phyloP scores from a whole-genome alignment of 371 early-diverging fungal genomes.

The Actinomucor elegans region DNA sequence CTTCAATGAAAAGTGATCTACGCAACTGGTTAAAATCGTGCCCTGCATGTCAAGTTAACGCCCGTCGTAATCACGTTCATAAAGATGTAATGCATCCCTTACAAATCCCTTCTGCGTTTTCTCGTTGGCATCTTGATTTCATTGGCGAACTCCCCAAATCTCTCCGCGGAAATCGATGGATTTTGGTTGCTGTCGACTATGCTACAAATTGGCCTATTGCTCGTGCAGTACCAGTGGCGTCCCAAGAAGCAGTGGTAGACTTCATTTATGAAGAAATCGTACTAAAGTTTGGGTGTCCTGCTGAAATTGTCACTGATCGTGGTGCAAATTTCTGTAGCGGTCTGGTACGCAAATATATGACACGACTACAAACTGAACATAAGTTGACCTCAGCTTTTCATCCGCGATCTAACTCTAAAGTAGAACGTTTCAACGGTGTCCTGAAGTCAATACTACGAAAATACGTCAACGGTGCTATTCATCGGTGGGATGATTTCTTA shows the following conservation, averaged over 20 bases:
- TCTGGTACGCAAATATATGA: not conserved
- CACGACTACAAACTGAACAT: not conserved
- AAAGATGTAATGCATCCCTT: constrained; percentile 9
- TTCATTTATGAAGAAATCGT: constrained; percentile 32
- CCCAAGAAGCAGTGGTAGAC: constrained; percentile 18
- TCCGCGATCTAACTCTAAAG: constrained; percentile 3
- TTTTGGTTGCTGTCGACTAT: constrained; percentile 40
- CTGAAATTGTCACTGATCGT: constrained; percentile 22
- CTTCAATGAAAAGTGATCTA: not conserved
- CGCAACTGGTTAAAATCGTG: not conserved
- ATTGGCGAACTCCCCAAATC: constrained; percentile 24
- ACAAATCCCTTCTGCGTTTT: constrained; percentile 7
- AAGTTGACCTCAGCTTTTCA: not conserved
- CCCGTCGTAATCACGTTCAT: not conserved
- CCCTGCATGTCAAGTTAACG: constrained; percentile 4
- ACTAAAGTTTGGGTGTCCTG: constrained; percentile 30
- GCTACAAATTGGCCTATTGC: constrained; percentile 43
- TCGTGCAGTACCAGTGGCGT: constrained; percentile 10
- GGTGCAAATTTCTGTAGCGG: constrained; percentile 18
- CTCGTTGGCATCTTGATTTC: constrained; percentile 31
- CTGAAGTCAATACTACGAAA: constrained; percentile 16
- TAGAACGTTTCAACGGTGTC: not conserved
- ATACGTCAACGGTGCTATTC: constrained; percentile 8
- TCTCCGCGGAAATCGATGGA: constrained; percentile 18
- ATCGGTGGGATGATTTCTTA: constrained; percentile 16